Conservation (phyloP, 2,329 filamentous ascomycete genomes). For the Pestalotiopsis sp. region DNA sequence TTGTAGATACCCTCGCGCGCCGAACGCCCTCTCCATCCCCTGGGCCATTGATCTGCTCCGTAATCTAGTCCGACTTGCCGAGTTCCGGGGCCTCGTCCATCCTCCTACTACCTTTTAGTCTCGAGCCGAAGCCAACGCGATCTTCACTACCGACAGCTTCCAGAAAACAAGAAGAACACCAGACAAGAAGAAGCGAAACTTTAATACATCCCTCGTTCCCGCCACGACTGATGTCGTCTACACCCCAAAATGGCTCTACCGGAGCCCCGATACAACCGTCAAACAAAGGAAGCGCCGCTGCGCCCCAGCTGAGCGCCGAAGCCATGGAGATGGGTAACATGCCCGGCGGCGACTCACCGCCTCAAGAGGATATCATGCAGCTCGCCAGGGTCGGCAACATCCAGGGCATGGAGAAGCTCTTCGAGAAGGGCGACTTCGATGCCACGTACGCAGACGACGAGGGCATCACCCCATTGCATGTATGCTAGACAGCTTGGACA, state of each 20-base stretch:
- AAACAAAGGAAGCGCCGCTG: conserved; percentile 53
- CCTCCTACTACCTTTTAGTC: not conserved
- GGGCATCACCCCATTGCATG: conserved; percentile 93
- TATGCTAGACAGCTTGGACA: conserved; percentile 45
- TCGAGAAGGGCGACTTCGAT: conserved; percentile 79
- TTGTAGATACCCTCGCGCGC: not conserved
- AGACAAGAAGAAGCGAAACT: not conserved
- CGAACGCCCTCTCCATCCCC: not conserved
- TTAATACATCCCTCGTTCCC: not conserved
- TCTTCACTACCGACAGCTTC: not conserved
- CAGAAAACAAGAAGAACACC: not conserved
- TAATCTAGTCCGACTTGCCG: not conserved
- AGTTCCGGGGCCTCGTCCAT: not conserved
- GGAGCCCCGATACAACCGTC: conserved; percentile 55
- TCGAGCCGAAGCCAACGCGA: not conserved
- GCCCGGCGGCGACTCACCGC: conserved; percentile 37
- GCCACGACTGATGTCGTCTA: conserved; percentile 41
- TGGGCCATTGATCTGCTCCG: not conserved
- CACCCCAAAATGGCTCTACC: conserved; percentile 33
- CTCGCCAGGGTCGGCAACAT: conserved; percentile 87
- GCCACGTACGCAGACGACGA: conserved; percentile 86
- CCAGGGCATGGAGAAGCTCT: conserved; percentile 82
- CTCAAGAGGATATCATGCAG: conserved; percentile 90
- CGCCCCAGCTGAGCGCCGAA: conserved; percentile 56
- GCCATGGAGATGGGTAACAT: conserved; percentile 58